Base-by-base conservation (phyloP, 2,329 filamentous ascomycete genomes). In the Dendrostoma leiphaemia region DNA sequence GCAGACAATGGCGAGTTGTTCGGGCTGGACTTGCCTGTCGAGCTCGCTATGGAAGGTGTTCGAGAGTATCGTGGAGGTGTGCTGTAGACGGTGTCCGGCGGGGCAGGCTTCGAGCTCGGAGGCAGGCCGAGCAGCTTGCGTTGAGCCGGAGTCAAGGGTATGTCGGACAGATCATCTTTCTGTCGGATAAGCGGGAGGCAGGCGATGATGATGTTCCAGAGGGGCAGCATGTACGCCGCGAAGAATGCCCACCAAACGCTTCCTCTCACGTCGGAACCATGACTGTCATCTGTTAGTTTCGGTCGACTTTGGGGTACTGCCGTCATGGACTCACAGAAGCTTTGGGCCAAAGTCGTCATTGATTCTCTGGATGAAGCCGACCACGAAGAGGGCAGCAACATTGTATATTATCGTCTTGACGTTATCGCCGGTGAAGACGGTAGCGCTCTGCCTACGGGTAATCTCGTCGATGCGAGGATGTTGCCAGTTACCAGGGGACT, bases 381-480 rank as follows among this genome's bases (percentile, higher is more conserved):
- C 26, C 4, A 63, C 41, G 12, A 61, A 57, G n/a, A 68, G 50
- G 4, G 85, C 76, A 9, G 69, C 72, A 1, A 80, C 68, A 68
- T 95, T 96, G 71, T 86, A 84, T 28, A 84, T 67, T 48, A 96
- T 84, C 50, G 79, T 82, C 57, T 78, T 81, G 46, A 94, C 73
- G 61, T 96, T 93, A 67, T 82, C 83, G 62, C 92, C 85, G 53
- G 86, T 84, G 69, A 97, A 96, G 45, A 80, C 89, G 13, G 85
- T 84, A 19, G 86, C 86, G 68, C 90, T 86, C 67, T 91, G 89
- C 48, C 94, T 85, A 59, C 82, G 82, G 15, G 89, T 85, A 67
- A 99, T 95, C 72, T 97, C 93, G 64, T 91, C 82, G 60, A 97
- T 80, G 59, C 88, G 85, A 31, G 94, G 94, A 69, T 99, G 94